A percentile compares a stretch with the other conserved stretches of the same genome.
These are phyloP conservation scores for Kockiozyma suomiensis DNA, from an alignment of 805 yeast species.

Conservation along the genomic window DNA sequence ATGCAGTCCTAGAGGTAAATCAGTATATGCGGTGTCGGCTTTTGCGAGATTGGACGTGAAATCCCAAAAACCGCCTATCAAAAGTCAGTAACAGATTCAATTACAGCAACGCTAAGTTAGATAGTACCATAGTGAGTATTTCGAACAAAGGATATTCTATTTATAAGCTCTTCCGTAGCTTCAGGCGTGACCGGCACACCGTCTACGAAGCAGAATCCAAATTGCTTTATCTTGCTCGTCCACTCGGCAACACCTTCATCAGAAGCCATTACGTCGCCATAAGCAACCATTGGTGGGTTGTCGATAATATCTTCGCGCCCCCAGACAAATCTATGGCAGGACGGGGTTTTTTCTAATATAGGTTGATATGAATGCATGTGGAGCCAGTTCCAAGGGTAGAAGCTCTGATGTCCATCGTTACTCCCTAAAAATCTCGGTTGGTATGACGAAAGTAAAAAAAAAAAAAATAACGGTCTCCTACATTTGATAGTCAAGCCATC, in stretches of 20 bases:
- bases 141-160: slow-evolving; percentile 60
- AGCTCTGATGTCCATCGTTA: slow-evolving; percentile 47
- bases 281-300: slow-evolving; percentile 54
- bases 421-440: slow-evolving; percentile 45
- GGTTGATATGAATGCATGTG: slow-evolving; percentile 57
- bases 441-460: slow-evolving; percentile 17
- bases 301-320: slow-evolving; percentile 42
- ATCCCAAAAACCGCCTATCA: slow-evolving; percentile 71
- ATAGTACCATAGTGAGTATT: slow-evolving; percentile 65
- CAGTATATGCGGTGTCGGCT: slow-evolving; percentile 73
- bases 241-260: slow-evolving; percentile 55
- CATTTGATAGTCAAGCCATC: slow-evolving; percentile 34
- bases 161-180: slow-evolving; percentile 60
- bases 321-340: slow-evolving; percentile 41
- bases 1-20: slow-evolving; percentile 63
- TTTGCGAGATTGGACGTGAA: slow-evolving; percentile 68
- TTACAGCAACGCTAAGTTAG: background rate
- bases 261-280: slow-evolving; percentile 50
- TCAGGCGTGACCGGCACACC: slow-evolving; percentile 63
- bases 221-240: slow-evolving; percentile 54
- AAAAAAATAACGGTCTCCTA: background rate
- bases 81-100: background rate
- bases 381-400: slow-evolving; percentile 50
- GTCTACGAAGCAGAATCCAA: slow-evolving; percentile 65
- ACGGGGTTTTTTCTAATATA: slow-evolving; percentile 42